These are phyloP conservation scores for Cicer arietinum DNA, from an alignment of 306 rosid genomes.

Conservation along the genomic window DNA sequence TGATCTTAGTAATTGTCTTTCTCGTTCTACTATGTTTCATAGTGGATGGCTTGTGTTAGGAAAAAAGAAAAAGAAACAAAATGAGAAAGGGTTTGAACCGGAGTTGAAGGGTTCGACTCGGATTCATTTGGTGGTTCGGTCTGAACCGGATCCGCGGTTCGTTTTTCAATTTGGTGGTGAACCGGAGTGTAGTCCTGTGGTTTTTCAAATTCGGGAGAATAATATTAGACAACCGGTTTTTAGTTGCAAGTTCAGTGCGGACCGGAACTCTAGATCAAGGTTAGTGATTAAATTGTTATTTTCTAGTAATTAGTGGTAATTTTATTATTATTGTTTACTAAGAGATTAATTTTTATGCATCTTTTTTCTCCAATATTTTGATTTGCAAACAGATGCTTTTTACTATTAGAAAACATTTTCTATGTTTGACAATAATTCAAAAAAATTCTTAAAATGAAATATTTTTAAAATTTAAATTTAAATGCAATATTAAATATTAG, in stretches of 20 bases:
- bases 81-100: slow-evolving; percentile 23
- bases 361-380: no score
- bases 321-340: no score
- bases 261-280: slow-evolving; percentile 73
- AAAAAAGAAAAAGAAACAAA: slow-evolving; percentile 29
- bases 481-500: no score
- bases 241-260: slow-evolving; percentile 92
- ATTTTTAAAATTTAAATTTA: no score
- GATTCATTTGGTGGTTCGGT: slow-evolving; percentile 68
- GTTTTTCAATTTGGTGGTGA: slow-evolving; percentile 91
- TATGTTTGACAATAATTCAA: no score
- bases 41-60: slow-evolving; percentile 77
- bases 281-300: neutral
- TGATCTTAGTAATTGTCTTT: slow-evolving; percentile 41
- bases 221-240: slow-evolving; percentile 87
- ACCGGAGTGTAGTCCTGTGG: slow-evolving; percentile 95
- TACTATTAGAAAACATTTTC: no score
- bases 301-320: no score
- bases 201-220: slow-evolving; percentile 86
- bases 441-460: no score
- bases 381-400: no score
- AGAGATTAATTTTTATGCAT: no score
- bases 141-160: slow-evolving; percentile 89
- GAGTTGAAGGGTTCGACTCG: slow-evolving; percentile 55
- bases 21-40: slow-evolving; percentile 55